A percentile compares a stretch with the other conserved stretches of the same genome.
Conservation (phyloP, 1,284 basidiomycete genomes). For the Puccinia brachypodii region DNA sequence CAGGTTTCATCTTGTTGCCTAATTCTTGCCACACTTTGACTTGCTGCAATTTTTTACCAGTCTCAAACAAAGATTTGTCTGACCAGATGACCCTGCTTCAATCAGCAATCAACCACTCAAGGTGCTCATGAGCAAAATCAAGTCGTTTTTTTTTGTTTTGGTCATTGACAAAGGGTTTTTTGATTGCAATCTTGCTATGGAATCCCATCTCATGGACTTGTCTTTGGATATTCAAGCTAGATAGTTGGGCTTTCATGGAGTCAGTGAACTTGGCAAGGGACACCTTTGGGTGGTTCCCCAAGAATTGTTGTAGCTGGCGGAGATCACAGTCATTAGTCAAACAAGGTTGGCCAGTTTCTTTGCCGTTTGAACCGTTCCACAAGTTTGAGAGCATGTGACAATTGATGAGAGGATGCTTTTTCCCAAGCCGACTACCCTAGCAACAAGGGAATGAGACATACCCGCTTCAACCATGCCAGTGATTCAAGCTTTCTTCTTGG, state of each 20-base stretch:
- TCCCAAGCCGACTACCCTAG: neutral
- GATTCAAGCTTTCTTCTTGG: neutral
- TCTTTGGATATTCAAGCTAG: neutral
- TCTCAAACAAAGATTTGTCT: conserved; percentile 27
- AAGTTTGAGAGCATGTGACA: neutral
- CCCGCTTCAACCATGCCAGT: neutral
- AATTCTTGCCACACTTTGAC: neutral
- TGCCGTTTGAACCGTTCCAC: neutral
- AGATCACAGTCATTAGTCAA: neutral
- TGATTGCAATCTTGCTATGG: neutral
- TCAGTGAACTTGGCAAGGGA: neutral
- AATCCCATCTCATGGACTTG: neutral
- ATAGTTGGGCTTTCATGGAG: neutral
- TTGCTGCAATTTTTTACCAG: neutral
- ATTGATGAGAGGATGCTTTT: neutral
- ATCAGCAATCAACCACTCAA: neutral
- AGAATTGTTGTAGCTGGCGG: neutral
- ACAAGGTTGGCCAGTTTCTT: neutral
- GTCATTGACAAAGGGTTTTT: conserved; percentile 3
- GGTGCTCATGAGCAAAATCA: conserved; percentile 1
- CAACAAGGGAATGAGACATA: neutral
- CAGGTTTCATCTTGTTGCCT: neutral
- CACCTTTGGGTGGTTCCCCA: neutral
- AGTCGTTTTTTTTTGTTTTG: neutral
- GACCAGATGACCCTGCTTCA: conserved; percentile 13